Percentiles rank a stretch among this genome's conserved stretches.
These are phyloP conservation scores for Geotrichum carabidarum DNA, from an alignment of 1,139 yeast genomes.

Conservation along the genomic window DNA sequence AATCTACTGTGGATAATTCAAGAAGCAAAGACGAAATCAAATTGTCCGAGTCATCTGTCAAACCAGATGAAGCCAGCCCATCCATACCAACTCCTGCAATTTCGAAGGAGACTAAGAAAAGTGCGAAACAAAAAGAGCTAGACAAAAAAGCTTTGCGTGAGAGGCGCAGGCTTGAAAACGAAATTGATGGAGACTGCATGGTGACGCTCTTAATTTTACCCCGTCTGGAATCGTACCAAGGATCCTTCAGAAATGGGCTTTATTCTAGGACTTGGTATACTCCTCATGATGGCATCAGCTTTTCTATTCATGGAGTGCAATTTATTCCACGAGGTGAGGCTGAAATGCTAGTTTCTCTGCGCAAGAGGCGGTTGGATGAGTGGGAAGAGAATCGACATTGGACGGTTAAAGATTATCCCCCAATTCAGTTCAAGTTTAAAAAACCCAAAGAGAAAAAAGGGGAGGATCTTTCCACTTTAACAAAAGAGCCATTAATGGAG, in stretches of 20 bases:
- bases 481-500: neutral
- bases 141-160: conserved; percentile 4
- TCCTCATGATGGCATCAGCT: conserved; percentile 66
- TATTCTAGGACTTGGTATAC: conserved; percentile 68
- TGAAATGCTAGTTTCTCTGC: conserved; percentile 27
- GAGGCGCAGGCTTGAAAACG: conserved; percentile 15
- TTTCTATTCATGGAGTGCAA: conserved; percentile 50
- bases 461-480: neutral
- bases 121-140: neutral
- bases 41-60: neutral
- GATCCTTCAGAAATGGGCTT: conserved; percentile 61
- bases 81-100: neutral
- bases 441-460: neutral
- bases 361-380: conserved; percentile 31
- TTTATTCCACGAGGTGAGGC: conserved; percentile 37
- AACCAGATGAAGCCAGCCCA: neutral
- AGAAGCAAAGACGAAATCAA: neutral
- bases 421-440: neutral
- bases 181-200: conserved; percentile 49
- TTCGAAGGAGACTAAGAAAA: neutral
- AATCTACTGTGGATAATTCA: neutral
- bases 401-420: conserved; percentile 1
- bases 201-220: conserved; percentile 73
- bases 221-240: conserved; percentile 53
- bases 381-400: conserved; percentile 26